A percentile compares a stretch with the other conserved stretches of the same genome.
Evolutionary conservation across 2,329 filamentous ascomycete genomes (phyloP).

Genomic region (Xylaria multiplex): DNA sequence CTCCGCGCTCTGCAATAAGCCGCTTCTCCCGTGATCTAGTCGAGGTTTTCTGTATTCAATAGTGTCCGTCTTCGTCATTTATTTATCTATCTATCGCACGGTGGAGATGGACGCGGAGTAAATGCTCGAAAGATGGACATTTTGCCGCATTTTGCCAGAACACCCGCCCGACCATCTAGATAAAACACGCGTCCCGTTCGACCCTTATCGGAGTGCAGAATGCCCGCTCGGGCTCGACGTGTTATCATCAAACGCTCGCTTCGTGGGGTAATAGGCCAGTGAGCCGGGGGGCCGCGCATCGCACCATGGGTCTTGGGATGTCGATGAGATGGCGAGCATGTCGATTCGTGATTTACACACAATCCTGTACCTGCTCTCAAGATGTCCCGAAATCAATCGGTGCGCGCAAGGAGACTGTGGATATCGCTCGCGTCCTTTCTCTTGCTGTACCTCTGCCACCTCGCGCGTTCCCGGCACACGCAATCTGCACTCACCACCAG

Average conservation of each 20-base stretch:
- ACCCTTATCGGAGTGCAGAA: not conserved
- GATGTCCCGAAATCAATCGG: constrained; percentile 10
- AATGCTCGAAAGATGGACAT: constrained; percentile 6
- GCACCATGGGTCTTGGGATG: not conserved
- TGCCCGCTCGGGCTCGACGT: no score
- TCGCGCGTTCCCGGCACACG: not conserved
- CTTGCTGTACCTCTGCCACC: constrained; percentile 4
- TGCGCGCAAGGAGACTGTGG: constrained; percentile 6
- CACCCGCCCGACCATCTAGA: not conserved
- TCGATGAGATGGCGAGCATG: not conserved
- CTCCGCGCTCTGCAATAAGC: not conserved
- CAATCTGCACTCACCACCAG: not conserved
- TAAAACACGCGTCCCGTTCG: not conserved
- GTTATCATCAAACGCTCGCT: not conserved
- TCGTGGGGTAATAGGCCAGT: not conserved
- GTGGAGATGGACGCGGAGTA: not conserved
- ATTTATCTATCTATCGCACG: no score
- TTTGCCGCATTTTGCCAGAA: constrained; percentile 21
- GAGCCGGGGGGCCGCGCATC: not conserved
- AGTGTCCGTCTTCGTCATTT: no score
- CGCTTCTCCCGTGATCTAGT: not conserved
- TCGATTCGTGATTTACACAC: not conserved
- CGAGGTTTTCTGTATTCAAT: not conserved
- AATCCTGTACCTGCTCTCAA: not conserved
- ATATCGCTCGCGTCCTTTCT: constrained; percentile 3